Evolutionary conservation across 2,329 filamentous ascomycete species (phyloP), one percentile per base, ranked within the genome.

Genomic region (Corynespora cassiicola): DNA sequence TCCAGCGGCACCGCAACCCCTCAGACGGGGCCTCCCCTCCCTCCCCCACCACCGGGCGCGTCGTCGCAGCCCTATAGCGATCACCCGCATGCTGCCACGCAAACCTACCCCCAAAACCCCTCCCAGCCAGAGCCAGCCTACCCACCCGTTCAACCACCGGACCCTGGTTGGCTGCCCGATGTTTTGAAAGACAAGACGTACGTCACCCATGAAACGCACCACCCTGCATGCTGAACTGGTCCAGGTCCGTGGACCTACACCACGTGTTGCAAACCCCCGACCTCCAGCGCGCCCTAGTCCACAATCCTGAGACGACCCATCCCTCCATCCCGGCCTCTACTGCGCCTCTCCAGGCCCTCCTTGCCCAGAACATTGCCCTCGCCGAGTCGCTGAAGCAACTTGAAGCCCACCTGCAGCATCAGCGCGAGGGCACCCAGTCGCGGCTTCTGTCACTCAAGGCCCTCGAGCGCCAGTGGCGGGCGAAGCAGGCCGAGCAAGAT

Each of bases 401-500:
- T 5, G 86, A 89, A 64, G 62, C 72, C 0, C 78, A 78, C 44
- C 69, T 85, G 9, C 64, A 70, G 8, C 78, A 78, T 48, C 79
- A 86, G 57, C 86, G 92, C 39, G 78, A 82, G 18, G 76, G 80
- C 1, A 87, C 88, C 0, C 90, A 95, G 62, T 86, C 89, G 3
- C 86, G 91, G 42, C 81, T 97, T 0, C 78, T 97, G 1, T 80
- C 88, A 8, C 82, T 94, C 15, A 88, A 92, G 57, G 88, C 88
- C 1, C 80, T 96, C 11, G 94, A 97, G 71, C 82, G 91, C n/a
- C 86, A 92, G 60, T 97, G 94, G 88, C 83, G 86, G 38, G 82
- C 87, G 53, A 95, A 94, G 68, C 89, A 97, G 68, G 78, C 82
- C 1, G 90, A 94, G 56, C 94, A 96, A 80, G 94, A 97, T 65